Percentiles rank a stretch among this genome's conserved stretches.
Conservation (phyloP, 1,139 yeast species). For the Saccharomyces uvarum region DNA sequence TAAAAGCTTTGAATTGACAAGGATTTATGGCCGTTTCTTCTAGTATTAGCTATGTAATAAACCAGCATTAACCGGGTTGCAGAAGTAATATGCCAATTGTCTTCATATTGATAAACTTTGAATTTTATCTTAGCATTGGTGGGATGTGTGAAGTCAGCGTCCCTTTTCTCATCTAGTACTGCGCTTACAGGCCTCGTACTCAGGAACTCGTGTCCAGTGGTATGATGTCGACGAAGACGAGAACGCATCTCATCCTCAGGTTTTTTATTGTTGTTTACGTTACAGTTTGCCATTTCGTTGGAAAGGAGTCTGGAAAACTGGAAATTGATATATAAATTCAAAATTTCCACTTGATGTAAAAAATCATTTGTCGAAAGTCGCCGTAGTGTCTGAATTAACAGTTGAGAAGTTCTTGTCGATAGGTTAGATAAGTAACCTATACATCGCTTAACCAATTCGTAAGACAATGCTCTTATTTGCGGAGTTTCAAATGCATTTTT, state of each 20-base stretch:
- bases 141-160: neutral
- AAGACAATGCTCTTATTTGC: constrained; percentile 49
- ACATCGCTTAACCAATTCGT: constrained; percentile 57
- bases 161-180: neutral
- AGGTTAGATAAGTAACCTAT: constrained; percentile 58
- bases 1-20: constrained; percentile 53
- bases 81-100: constrained; percentile 72
- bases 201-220: neutral
- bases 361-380: constrained; percentile 39
- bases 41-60: constrained; percentile 46
- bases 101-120: constrained; percentile 56
- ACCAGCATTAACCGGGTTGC: constrained; percentile 54
- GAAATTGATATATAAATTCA: constrained; percentile 59
- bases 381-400: constrained; percentile 54
- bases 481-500: constrained; percentile 35
- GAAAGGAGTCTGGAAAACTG: constrained; percentile 40
- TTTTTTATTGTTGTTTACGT: neutral
- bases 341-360: constrained; percentile 42
- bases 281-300: constrained; percentile 9
- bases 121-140: constrained; percentile 35
- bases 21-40: constrained; percentile 29
- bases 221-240: neutral
- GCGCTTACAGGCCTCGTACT: constrained; percentile 24
- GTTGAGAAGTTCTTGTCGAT: constrained; percentile 33
- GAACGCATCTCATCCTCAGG: neutral